Evolutionary conservation across 164 flowering plant species (phyloP), one percentile per base, ranked within the genome.

Genomic region (Dillenia suffruticosa): DNA sequence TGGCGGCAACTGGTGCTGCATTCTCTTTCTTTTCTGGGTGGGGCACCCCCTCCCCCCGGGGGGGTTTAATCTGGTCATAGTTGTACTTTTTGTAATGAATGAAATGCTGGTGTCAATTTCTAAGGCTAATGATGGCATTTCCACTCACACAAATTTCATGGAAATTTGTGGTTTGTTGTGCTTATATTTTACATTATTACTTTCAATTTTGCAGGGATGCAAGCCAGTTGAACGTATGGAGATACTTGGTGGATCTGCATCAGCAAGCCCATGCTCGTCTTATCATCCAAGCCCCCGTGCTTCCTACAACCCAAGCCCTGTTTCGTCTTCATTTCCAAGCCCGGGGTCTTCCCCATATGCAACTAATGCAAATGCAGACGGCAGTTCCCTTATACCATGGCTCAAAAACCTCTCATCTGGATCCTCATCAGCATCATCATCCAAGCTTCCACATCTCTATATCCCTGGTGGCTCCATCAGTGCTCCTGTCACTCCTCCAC

Each of bases 401-500:
- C 90, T 93, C 7, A 90, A 89, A 69, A 87, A 86, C 76, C 87
- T 90, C 9, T 87, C 96, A 10, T 90, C 96, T 9, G 72, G 86
- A 22, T 67, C 79, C 8, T 70, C 78, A 44, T 79, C 88, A 0
- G 76, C 86, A 10, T 70, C 85, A 45, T 80, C 92, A 19, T 74
- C 87, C 50, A 88, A 85, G 75, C 72, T 79, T 13, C 85, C 88
- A 19, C 82, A 81, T 72, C 81, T 81, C 54, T 84, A 74, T 65
- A 66, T 84, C 54, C 85, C 78, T n/a, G 76, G 83, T 5, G 92
- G 97, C 10, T 93, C 98, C 16, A 84, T 90, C 46, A 92, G 98
- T 76, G 98, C 98, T 52, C 97, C 97, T 16, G 90, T 90, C 43
- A 93, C 97, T 40, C 96, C 98, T 60, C 97, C 96, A 19, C 65